Evolutionary conservation across 441 rosid genomes (phyloP), one percentile per base, ranked within the genome.

Genomic region (Brassica hybrid): DNA sequence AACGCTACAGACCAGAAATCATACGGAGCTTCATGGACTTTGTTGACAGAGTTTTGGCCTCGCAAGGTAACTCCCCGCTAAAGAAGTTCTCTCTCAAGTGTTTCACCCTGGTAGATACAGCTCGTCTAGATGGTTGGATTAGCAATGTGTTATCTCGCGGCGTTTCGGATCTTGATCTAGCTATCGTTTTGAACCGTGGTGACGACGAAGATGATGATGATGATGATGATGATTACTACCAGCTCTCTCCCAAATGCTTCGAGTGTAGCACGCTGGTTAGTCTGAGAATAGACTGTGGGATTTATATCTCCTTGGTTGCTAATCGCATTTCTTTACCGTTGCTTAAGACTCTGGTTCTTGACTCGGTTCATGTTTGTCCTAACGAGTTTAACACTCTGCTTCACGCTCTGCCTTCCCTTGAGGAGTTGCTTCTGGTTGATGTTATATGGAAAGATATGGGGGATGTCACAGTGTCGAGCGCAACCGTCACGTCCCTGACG

Each of bases 1-100:
- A 25, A 3, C 50, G 6, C 4, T 2, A 50, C 0, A 54, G 32
- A 13, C n/a, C 11, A 3, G 4, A 21, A 0, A 74, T 65, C 6
- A 1, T 0, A 5, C 65, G 34, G 65, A 56, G 63, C 65, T 73
- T 73, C 27, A 21, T 64, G 57, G 50, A 19, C 12, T 65, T 74
- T 7, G 58, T 65, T 3, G 77, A 74, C 11, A 74, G 69, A 1
- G 43, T 74, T 4, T 38, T 74, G 18, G 72, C 65, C 0, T n/a
- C 54, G 57, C 71, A 63, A 16, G 71, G 19, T 0, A 36, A 38
- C 8, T 57, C 59, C 41, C 43, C 30, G 0, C 5, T 74, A 6
- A 1, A 66, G 1, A 65, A 57, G 7, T 6, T 66, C 58, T 64
- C 57, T 0, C 64, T 74, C 25, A 14, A 7, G 43, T 74, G n/a